Evolutionary conservation across 2,329 filamentous ascomycete species (phyloP), one percentile per base, ranked within the genome.

Genomic region (Apiospora saccharicola): DNA sequence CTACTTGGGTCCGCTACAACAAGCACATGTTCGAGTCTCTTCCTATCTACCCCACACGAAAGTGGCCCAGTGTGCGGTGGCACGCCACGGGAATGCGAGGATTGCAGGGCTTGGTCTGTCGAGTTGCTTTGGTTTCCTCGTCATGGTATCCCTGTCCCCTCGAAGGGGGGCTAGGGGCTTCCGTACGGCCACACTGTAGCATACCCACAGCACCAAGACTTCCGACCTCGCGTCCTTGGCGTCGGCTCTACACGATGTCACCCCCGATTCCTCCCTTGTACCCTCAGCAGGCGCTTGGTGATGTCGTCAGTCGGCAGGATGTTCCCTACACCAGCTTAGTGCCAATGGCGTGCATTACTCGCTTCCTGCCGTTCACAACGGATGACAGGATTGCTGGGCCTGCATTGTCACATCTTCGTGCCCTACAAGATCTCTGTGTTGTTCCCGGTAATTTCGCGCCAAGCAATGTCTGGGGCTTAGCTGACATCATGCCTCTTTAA

Each of bases 161-260:
- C 1, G 57, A 41, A 64, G 19, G 19, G 22, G 16, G 57, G 34
- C 57, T 64, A 64, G 57, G 57, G 57, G 22, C 19, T 41, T 64
- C 57, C 57, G 57, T 41, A 37, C 34, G 57, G 57, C 51, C 26
- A 61, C 30, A 22, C 24, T 30, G 22, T 1, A 61, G 53, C 53
- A 61, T 61, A 61, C 22, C 53, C 53, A 61, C 53, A 61, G 53
- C 57, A 64, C 57, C 57, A 64, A 64, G 73, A 71, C 72, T 74
- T 76, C 77, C 75, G 75, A 76, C 72, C 70, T 78, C 75, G 77
- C 75, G 71, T 71, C 61, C 74, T 78, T 75, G 71, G 69, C 72
- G 69, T 67, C 70, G 67, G 37, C n/a, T 34, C 49, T 72, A 53
- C 74, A 75, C 30, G 34, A 41, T 64, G 34, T 10, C 57, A 64